Conservation (phyloP, 306 rosid species). For the Sophora flavescens region DNA sequence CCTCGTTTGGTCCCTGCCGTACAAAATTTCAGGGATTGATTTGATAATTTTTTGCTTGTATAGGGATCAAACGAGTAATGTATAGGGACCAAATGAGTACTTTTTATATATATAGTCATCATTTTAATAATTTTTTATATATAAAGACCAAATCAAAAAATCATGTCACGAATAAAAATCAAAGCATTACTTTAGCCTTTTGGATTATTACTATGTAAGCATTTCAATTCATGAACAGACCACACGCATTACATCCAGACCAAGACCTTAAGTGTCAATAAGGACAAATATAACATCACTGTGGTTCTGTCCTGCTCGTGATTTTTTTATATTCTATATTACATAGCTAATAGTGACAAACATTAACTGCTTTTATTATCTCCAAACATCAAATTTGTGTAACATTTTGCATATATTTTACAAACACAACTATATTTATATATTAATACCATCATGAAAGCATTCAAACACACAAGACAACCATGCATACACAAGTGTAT, state of each 20-base stretch:
- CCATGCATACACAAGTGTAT: neutral
- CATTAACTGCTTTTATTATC: slow-evolving; percentile 1
- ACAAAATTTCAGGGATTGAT: no score
- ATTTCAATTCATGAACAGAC: neutral
- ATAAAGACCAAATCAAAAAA: no score
- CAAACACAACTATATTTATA: slow-evolving; percentile 32
- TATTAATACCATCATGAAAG: slow-evolving; percentile 29
- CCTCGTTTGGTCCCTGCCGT: no score
- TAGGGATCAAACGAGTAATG: no score
- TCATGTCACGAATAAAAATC: no score
- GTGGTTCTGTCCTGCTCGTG: neutral
- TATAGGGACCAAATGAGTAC: no score
- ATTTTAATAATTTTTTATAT: no score
- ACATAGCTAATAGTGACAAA: neutral
- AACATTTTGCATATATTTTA: neutral
- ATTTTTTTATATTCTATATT: no score
- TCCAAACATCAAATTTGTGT: neutral
- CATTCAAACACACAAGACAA: slow-evolving; percentile 16
- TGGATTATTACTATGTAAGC: neutral
- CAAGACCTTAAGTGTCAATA: neutral
- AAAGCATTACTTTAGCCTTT: no score
- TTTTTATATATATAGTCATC: no score
- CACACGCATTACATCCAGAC: no score
- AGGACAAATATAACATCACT: neutral
- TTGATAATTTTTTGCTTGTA: no score